phyloP scores from a whole-genome alignment of 1,284 basidiomycete genomes.

The Trichosporon sp. region DNA sequence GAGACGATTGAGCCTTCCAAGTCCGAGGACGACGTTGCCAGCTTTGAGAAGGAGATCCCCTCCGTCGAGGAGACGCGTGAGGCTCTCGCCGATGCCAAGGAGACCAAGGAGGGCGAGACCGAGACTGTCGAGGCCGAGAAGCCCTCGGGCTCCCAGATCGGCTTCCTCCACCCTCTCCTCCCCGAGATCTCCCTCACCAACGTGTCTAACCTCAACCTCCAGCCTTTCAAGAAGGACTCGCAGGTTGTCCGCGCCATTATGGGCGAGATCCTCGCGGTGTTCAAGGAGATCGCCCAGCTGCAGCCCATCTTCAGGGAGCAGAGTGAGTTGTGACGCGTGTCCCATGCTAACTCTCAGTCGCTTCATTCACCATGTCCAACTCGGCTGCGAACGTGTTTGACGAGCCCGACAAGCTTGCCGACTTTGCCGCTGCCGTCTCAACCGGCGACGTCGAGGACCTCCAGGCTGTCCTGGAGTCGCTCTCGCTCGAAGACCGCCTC shows the following conservation, averaged over 20 bases:
- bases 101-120: slow-evolving; percentile 1
- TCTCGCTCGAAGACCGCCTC: slow-evolving; percentile 81
- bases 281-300: slow-evolving; percentile 97
- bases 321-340: slow-evolving; percentile 47
- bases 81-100: slow-evolving; percentile 35
- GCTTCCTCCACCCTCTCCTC: slow-evolving; percentile 72
- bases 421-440: slow-evolving; percentile 95
- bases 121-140: slow-evolving; percentile 7
- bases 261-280: slow-evolving; percentile 93
- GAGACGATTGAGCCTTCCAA: slow-evolving; percentile 24
- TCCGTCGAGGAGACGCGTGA: slow-evolving; percentile 55
- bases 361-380: slow-evolving; percentile 86
- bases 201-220: slow-evolving; percentile 74
- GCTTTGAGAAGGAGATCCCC: slow-evolving; percentile 53
- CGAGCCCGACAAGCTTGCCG: slow-evolving; percentile 95
- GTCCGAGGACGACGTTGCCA: slow-evolving; percentile 55
- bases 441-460: slow-evolving; percentile 83
- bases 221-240: slow-evolving; percentile 86
- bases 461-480: slow-evolving; percentile 87
- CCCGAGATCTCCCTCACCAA: slow-evolving; percentile 87
- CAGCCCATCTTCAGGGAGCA: slow-evolving; percentile 98
- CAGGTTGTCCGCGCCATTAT: slow-evolving; percentile 94
- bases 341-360: slow-evolving; percentile 28
- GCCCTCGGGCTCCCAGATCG: slow-evolving; percentile 40
- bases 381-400: slow-evolving; percentile 96